Conservation (phyloP, 163 green algal species). For the Trebouxia gelatinosa region DNA sequence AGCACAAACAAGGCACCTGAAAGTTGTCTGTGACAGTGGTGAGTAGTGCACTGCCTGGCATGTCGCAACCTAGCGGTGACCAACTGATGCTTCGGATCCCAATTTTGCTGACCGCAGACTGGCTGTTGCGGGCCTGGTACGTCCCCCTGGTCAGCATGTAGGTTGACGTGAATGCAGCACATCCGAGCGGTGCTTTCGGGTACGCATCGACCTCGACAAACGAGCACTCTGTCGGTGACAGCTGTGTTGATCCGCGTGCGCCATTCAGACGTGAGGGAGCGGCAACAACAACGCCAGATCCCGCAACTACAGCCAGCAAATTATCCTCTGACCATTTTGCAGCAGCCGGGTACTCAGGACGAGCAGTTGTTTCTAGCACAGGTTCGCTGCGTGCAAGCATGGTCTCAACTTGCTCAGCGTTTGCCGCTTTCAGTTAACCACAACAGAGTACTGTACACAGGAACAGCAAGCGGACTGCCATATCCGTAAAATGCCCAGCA, state of each 20-base stretch:
- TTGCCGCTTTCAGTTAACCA: too few relatives aligned
- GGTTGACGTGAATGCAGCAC: not conserved
- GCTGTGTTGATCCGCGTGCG: slow-evolving; percentile 44
- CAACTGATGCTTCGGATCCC: slow-evolving; percentile 37
- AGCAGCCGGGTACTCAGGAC: slow-evolving; percentile 29
- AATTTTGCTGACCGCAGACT: slow-evolving; percentile 15
- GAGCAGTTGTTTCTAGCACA: not conserved
- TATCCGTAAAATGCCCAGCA: too few relatives aligned
- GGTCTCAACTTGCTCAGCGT: too few relatives aligned
- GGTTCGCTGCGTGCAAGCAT: too few relatives aligned
- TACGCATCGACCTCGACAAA: slow-evolving; percentile 13
- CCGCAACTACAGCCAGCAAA: slow-evolving; percentile 50
- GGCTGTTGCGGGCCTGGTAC: not conserved
- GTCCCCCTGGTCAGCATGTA: slow-evolving; percentile 18
- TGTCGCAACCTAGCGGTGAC: slow-evolving; percentile 40
- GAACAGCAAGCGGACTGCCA: too few relatives aligned
- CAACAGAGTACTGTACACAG: too few relatives aligned
- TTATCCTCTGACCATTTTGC: slow-evolving; percentile 59
- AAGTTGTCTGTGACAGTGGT: slow-evolving; percentile 7
- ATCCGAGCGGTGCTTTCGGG: not conserved
- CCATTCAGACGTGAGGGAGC: slow-evolving; percentile 44
- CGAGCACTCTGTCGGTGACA: too few relatives aligned
- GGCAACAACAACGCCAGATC: slow-evolving; percentile 38
- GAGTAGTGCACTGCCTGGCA: slow-evolving; percentile 1
- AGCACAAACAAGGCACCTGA: too few relatives aligned